Conservation (phyloP, 78 protist genomes). For the Creolimax fragrantissima region DNA sequence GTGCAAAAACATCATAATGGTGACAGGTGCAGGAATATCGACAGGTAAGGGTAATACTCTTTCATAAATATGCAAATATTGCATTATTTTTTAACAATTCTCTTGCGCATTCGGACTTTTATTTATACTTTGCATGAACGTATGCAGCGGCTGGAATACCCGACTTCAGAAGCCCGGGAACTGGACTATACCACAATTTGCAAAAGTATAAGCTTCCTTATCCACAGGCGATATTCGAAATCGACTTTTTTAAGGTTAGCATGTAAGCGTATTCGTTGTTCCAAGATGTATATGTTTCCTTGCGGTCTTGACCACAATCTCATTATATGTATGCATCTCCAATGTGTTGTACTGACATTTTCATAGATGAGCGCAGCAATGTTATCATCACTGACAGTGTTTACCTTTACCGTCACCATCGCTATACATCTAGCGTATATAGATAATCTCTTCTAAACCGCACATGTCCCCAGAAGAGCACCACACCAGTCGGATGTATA, state of each 20-base stretch:
- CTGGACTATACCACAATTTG: conserved; percentile 71
- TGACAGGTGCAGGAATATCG: conserved; percentile 8
- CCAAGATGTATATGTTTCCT: neutral
- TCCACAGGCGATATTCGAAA: conserved; percentile 64
- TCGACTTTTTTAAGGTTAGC: conserved; percentile 25
- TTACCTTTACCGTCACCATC: too few relatives aligned
- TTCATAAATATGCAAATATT: too few relatives aligned
- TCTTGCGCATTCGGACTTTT: too few relatives aligned
- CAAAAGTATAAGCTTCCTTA: conserved; percentile 65
- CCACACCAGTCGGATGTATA: too few relatives aligned
- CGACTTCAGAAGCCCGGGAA: conserved; percentile 73
- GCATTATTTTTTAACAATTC: too few relatives aligned
- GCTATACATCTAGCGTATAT: too few relatives aligned
- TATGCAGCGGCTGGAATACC: conserved; percentile 78
- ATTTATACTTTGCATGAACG: too few relatives aligned
- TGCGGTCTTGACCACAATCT: neutral
- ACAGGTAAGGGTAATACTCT: neutral
- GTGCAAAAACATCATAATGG: neutral
- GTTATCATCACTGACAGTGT: too few relatives aligned
- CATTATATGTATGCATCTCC: neutral
- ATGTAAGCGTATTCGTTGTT: neutral
- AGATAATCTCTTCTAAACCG: too few relatives aligned
- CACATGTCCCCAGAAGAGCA: too few relatives aligned
- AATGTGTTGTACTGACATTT: too few relatives aligned
- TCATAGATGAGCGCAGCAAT: too few relatives aligned